phyloP scores from a whole-genome alignment of 164 flowering plant species.

The Platanus orientalis region DNA sequence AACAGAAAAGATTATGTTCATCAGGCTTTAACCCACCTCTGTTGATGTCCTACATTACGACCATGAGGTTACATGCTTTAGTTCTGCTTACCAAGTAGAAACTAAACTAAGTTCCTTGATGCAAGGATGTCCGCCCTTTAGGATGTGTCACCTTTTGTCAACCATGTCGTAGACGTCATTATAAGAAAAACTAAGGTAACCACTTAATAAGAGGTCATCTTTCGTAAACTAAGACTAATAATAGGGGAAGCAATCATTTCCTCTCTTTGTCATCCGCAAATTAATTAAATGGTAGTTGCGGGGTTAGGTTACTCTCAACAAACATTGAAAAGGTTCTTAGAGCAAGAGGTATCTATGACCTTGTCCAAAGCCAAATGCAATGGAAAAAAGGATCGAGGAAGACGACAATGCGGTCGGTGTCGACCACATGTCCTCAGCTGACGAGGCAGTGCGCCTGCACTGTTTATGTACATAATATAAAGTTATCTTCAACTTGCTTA shows the following conservation, averaged over 20 bases:
- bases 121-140: no score
- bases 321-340: slow-evolving; percentile 8
- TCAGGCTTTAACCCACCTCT: no score
- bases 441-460: slow-evolving; percentile 5
- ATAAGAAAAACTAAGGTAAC: no score
- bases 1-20: no score
- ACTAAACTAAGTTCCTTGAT: no score
- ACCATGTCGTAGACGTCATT: no score
- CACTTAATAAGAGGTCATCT: no score
- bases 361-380: background rate
- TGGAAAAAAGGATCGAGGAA: background rate
- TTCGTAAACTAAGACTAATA: background rate
- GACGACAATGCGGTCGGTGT: slow-evolving; percentile 6
- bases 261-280: background rate
- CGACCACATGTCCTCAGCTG: slow-evolving; percentile 7
- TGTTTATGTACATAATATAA: background rate
- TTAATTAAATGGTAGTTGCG: background rate
- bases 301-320: slow-evolving; percentile 9
- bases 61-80: no score
- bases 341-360: background rate
- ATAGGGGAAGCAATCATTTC: slow-evolving; percentile 6
- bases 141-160: no score
- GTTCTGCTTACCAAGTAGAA: no score
- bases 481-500: slow-evolving; percentile 12
- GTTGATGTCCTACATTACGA: no score